These are phyloP conservation scores for Dothistroma septosporum DNA, from an alignment of 2,329 filamentous ascomycete species.

Conservation along the genomic window DNA sequence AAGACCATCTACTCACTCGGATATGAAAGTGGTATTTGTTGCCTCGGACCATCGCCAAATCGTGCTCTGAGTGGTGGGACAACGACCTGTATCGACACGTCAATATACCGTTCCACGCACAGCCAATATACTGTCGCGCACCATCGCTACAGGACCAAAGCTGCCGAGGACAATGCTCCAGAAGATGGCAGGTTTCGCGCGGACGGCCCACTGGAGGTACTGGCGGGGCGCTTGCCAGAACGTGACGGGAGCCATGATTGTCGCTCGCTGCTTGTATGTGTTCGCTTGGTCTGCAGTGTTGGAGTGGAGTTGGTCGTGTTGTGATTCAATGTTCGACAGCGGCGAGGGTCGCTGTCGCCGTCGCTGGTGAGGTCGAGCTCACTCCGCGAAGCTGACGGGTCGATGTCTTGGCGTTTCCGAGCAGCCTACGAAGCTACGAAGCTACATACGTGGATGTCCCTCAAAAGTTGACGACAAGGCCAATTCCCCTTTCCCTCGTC, in stretches of 20 bases:
- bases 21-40: constrained; percentile 81
- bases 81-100: constrained; percentile 40
- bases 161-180: constrained; percentile 74
- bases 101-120: background rate
- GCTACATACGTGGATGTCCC: constrained; percentile 5
- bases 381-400: background rate
- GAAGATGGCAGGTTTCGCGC: constrained; percentile 87
- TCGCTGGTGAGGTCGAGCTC: constrained; percentile 1
- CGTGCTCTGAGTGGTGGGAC: constrained; percentile 69
- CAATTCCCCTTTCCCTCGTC: background rate
- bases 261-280: background rate
- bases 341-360: background rate
- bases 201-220: constrained; percentile 83
- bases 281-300: background rate
- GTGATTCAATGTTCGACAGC: background rate
- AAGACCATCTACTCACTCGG: constrained; percentile 65
- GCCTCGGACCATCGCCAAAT: constrained; percentile 69
- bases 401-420: constrained; percentile 12
- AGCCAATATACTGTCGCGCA: constrained; percentile 13
- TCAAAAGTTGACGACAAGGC: background rate
- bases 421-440: constrained; percentile 4
- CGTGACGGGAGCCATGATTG: constrained; percentile 64
- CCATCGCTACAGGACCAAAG: constrained; percentile 65
- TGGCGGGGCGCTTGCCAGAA: constrained; percentile 83
- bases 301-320: background rate